Base-by-base conservation (phyloP, 2,329 filamentous ascomycete species). In the Akanthomyces lecanii region DNA sequence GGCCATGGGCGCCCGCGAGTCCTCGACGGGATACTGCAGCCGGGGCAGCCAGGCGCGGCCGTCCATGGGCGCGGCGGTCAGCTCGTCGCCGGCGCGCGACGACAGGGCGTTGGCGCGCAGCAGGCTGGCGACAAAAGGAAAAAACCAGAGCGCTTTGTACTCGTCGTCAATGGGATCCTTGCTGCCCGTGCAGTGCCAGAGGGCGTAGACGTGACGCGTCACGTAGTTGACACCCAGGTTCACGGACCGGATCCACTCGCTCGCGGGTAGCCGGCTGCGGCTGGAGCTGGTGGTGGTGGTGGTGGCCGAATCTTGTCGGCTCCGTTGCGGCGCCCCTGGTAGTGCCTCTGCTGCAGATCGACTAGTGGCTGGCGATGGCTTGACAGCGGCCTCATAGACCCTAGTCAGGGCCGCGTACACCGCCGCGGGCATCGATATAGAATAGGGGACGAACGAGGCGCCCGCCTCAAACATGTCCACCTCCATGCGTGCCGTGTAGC, bases 361-460 rank as follows among this genome's bases (percentile, higher is more conserved):
- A 8, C 44, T n/a, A 18, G 45, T 38, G 23, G 40, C 10, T 7
- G 58, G 30, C 36, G 45, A 33, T 44, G 74, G 67, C 28, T 65
- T 65, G n/a, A 65, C 65, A 30, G 68, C 71, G 12, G 69, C 69
- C 30, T 73, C 66, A 59, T 72, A 74, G 5, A 77, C 67, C 52
- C 63, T 72, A 30, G 66, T 69, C 5, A 77, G 64, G 6, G 71
- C 67, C 21, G 47, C 55, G 48, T 69, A 67, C 10, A 75, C 70
- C 30, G 70, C 71, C 6, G 66, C 66, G 7, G 75, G 75, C 72
- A 77, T 74, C 25, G 65, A 53, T 36, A 77, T 70, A 3, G 63
- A 28, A 50, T 69, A 73, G 1, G 75, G 71, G 45, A 68, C 62
- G 60, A 76, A 76, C 0, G 65, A 44, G 8, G 67, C 63, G 7